Evolutionary conservation across 2,329 filamentous ascomycete species (phyloP).

Genomic region (Penicillium brasilianum): DNA sequence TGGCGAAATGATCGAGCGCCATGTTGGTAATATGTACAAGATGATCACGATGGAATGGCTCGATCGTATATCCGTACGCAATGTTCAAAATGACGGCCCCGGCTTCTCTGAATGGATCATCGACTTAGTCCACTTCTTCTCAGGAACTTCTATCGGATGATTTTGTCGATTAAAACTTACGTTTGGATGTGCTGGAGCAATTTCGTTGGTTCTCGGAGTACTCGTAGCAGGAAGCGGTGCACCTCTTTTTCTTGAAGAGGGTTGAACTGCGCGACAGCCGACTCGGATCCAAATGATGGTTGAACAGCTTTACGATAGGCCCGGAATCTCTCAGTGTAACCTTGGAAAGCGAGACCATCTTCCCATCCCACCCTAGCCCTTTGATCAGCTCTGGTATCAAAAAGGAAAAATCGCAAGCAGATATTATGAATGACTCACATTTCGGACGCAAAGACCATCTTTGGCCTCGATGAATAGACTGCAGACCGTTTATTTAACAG

Average conservation of each 20-base stretch:
- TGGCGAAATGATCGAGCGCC: constrained; percentile 48
- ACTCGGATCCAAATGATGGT: constrained; percentile 48
- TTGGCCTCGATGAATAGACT: constrained; percentile 39
- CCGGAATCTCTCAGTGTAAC: constrained; percentile 46
- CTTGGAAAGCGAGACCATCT: constrained; percentile 35
- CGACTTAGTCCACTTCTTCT: background rate
- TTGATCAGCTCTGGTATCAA: background rate
- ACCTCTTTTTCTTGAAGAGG: constrained; percentile 52
- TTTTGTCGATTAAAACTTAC: too few species aligned
- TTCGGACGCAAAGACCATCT: constrained; percentile 39
- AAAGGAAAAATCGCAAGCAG: background rate
- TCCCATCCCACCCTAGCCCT: constrained; percentile 45
- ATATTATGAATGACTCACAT: constrained; percentile 36
- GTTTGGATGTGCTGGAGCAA: constrained; percentile 51
- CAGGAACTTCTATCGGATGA: too few species aligned
- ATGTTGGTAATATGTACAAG: constrained; percentile 50
- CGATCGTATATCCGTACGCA: constrained; percentile 53
- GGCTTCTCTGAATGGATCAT: constrained; percentile 34
- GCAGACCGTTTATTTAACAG: constrained; percentile 42
- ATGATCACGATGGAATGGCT: constrained; percentile 47
- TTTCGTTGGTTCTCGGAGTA: constrained; percentile 47
- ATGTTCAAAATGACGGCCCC: constrained; percentile 51
- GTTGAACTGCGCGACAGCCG: constrained; percentile 46
- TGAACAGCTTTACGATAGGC: constrained; percentile 53
- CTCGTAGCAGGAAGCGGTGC: constrained; percentile 50